Base-by-base conservation (phyloP, 169 alveolate genomes). In the Amoebophrya sp. region DNA sequence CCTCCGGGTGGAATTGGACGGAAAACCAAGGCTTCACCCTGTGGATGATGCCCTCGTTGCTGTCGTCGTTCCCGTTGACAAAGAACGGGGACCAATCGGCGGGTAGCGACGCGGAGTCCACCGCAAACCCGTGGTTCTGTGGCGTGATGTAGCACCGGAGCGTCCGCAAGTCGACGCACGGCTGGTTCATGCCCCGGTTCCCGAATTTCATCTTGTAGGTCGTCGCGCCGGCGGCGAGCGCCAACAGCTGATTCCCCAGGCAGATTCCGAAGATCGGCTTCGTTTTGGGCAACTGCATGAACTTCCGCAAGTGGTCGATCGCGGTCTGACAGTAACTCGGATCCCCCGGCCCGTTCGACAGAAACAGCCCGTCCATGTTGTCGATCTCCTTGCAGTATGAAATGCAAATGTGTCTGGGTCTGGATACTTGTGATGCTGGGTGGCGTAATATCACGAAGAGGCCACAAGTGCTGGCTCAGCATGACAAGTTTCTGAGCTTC, bases 321-420 rank as follows among this genome's bases (percentile, higher is more conserved):
- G 66, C 66, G 18, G 66, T 18, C 29, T 12, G 29, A 89, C 96
- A 95, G 92, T 90, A 83, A 40, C 91, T 91, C 3, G 98, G 98
- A 89, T 96, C 96, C 7, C 98, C 98, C 10, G 98, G 98, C 29
- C 98, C 98, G 93, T 96, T 96, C 92, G 96, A 94, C 40, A 96
- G 93, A 47, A 96, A 94, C 54, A 96, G 94, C 39, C 97, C 98
- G 93, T 96, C 98, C 90, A 95, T 94, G 40, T 95, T 95, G 25
- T 96, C 95, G 39, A 90, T 83, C 14, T 39, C 23, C 90, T 0
- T 14, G 23, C n/a, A 33, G 40, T 23, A 10, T 18, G n/a, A n/a
- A n/a, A n/a, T n/a, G n/a, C n/a, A n/a, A n/a, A n/a, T n/a, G n/a
- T n/a, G n/a, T n/a, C n/a, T n/a, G n/a, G n/a, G n/a, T n/a, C n/a